phyloP scores from a whole-genome alignment of 1,139 yeast species.

The Blastobotrys indianensis region DNA sequence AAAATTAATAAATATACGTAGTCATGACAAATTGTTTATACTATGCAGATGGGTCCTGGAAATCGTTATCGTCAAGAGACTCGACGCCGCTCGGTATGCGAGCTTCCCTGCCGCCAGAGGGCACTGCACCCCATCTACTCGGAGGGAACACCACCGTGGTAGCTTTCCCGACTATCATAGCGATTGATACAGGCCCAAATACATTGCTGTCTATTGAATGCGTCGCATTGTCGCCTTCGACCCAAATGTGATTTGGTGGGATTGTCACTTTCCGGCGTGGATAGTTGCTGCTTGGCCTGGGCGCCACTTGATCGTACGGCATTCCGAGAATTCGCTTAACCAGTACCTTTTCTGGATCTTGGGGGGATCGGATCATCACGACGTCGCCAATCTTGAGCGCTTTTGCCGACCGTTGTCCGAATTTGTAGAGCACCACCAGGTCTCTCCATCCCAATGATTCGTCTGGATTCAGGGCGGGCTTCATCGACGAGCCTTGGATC shows the following conservation, averaged over 20 bases:
- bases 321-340: conserved; percentile 74
- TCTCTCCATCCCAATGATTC: conserved; percentile 46
- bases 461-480: conserved; percentile 81
- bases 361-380: conserved; percentile 70
- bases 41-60: background rate
- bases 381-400: conserved; percentile 61
- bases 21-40: background rate
- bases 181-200: conserved; percentile 81
- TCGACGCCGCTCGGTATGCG: no score
- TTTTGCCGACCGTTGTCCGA: conserved; percentile 44
- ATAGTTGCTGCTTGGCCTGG: conserved; percentile 50
- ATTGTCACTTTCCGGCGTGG: conserved; percentile 56
- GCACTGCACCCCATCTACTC: conserved; percentile 39
- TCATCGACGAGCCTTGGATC: conserved; percentile 82
- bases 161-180: conserved; percentile 70
- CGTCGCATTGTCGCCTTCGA: conserved; percentile 81
- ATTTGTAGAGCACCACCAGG: conserved; percentile 67
- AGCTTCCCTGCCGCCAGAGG: conserved; percentile 32
- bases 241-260: conserved; percentile 85
- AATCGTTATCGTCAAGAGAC: background rate
- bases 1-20: no score
- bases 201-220: conserved; percentile 80
- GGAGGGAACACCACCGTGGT: conserved; percentile 63
- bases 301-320: conserved; percentile 60
- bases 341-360: conserved; percentile 62